These are phyloP conservation scores for Forsythia viridissima DNA, from an alignment of 257 asterid species.

Conservation along the genomic window DNA sequence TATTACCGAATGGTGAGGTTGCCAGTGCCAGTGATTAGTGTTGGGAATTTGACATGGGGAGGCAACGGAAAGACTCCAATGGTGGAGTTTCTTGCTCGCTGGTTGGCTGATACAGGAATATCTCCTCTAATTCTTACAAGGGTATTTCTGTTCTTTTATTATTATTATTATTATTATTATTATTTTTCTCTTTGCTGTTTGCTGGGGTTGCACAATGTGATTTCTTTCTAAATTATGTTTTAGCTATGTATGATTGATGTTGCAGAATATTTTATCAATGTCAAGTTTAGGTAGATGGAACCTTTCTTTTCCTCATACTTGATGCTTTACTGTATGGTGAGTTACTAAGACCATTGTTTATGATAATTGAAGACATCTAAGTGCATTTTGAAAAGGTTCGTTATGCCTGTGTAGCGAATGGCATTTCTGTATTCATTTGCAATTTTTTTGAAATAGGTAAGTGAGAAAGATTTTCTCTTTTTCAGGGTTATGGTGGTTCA, in stretches of 20 bases:
- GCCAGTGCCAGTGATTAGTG: constrained; percentile 85
- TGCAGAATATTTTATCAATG: neutral
- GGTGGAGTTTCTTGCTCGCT: constrained; percentile 85
- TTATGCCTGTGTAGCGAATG: neutral
- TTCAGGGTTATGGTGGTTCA: constrained; percentile 86
- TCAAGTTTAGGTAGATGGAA: neutral
- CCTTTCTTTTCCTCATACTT: neutral
- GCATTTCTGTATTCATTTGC: neutral
- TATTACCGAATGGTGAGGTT: constrained; percentile 40
- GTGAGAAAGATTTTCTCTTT: constrained; percentile 8
- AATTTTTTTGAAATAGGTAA: neutral
- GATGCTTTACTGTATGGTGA: neutral
- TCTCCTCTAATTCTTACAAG: constrained; percentile 86
- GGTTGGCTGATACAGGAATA: constrained; percentile 47
- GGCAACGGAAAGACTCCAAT: constrained; percentile 99
- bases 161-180: too few relatives aligned
- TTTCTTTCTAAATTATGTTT: neutral
- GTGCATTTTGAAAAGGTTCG: neutral
- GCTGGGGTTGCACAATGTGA: neutral
- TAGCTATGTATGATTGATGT: neutral
- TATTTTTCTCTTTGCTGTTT: neutral
- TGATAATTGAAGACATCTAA: neutral
- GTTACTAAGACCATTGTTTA: neutral
- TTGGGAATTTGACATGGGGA: constrained; percentile 99
- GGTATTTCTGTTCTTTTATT: constrained; percentile 37